Base-by-base conservation (phyloP, 1,139 yeast species). In the Saccharomyces hybrid region DNA sequence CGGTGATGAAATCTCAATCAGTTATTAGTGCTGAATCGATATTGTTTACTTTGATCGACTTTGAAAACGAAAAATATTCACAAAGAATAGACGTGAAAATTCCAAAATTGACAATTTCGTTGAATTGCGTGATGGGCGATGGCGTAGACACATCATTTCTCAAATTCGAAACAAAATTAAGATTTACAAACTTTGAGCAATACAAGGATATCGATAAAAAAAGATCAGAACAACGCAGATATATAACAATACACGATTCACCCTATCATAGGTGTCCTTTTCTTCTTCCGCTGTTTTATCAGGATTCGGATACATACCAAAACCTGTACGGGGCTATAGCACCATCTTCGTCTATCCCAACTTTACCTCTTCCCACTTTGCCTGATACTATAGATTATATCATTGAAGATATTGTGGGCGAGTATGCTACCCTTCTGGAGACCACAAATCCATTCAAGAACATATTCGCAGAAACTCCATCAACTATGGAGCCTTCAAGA, bases 211-310 rank as follows among this genome's bases (percentile, higher is more conserved):
- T 77, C 64, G 67, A 68, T 1, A 74, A 74, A 7, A 79, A 78
- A 49, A 71, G 82, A 55, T 67, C 67, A 9, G 65, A 71, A 20
- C 96, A 90, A 67, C 84, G 84, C 55, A 74, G 75, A 5, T 95
- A 88, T 67, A 73, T 90, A 2, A 73, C 80, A 26, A 62, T 74
- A 9, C 87, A 88, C 63, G 99, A 93, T 72, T 87, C 88, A 0
- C 91, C 96, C 0, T 89, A 81, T 60, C 95, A 88, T 61, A 72
- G 99, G 53, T 74, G 83, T 25, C 84, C 95, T 0, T 90, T 89
- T 64, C 68, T 91, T 41, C 69, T 91, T 16, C 78, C 79, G 8
- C 76, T 75, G 11, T 76, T 78, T 20, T 71, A 73, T 20, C 75
- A 82, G 54, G 76, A 77, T 52, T 66, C 70, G 0, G 64, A 65